Evolutionary conservation across 202 grass and related monocot species (phyloP).

Genomic region (Panicum hallii): DNA sequence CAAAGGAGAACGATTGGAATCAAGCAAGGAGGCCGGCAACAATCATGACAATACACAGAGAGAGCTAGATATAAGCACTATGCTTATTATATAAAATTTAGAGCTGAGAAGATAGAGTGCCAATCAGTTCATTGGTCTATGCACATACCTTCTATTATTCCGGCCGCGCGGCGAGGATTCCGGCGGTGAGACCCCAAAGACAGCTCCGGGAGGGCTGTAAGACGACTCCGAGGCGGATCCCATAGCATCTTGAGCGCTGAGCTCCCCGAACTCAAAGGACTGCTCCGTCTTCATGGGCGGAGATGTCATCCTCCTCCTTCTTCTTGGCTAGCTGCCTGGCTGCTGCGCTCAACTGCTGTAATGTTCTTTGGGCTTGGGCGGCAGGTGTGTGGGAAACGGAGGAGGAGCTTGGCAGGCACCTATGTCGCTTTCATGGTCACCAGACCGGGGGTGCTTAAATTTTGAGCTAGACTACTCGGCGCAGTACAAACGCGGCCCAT

Average conservation of each 20-base stretch:
- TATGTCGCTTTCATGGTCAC: slow-evolving; percentile 45
- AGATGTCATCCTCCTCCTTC: slow-evolving; percentile 39
- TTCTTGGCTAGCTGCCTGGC: neutral
- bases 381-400: slow-evolving; percentile 42
- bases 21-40: neutral
- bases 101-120: neutral
- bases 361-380: slow-evolving; percentile 27
- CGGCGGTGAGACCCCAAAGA: slow-evolving; percentile 42
- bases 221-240: slow-evolving; percentile 51
- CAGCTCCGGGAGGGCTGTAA: slow-evolving; percentile 44
- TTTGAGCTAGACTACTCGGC: slow-evolving; percentile 2
- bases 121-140: neutral
- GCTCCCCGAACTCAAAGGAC: slow-evolving; percentile 45
- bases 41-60: neutral
- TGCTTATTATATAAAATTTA: neutral
- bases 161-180: slow-evolving; percentile 47
- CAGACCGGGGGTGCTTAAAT: slow-evolving; percentile 31
- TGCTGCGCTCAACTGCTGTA: neutral
- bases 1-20: neutral
- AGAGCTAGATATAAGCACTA: neutral
- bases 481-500: slow-evolving; percentile 37
- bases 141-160: slow-evolving; percentile 52
- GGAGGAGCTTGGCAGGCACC: slow-evolving; percentile 34
- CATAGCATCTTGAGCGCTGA: slow-evolving; percentile 36
- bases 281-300: slow-evolving; percentile 48